Base-by-base conservation (phyloP, 176 grass and related monocot species). In the Cenchrus fungigraminus region DNA sequence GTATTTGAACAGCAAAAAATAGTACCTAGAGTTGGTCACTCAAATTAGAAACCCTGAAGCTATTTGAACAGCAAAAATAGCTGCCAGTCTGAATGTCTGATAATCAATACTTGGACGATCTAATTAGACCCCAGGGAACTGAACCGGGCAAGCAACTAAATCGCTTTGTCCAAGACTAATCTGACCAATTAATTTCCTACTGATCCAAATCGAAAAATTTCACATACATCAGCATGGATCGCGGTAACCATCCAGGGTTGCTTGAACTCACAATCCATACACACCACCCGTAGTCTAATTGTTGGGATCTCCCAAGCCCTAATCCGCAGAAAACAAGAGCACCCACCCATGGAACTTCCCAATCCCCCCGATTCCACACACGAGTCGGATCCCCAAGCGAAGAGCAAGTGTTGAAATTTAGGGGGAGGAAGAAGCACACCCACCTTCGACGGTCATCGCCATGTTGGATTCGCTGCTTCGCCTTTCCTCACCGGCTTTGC, bases 401-500 rank as follows among this genome's bases (percentile, higher is more conserved):
- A 12, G 25, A n/a, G 43, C 34, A 56, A 12, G 8, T 28, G 34
- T 32, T 20, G 17, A 58, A 62, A n/a, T 47, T 32, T 0, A 1
- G 20, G 31, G 59, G 2, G 17, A 15, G 62, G 2, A 31, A 15
- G 62, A 12, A 16, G 43, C 6, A 1, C 47, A 25, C 59, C 77
- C 74, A 95, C 93, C 90, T 90, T 90, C 83, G 20, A 95, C 86
- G 75, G 88, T 92, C 93, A 95, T 95, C 85, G 93, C 93, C 93
- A 92, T 95, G 4, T 51, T 25, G 47, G 9, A 25, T 25, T 25
- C 25, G 47, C 9, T 10, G 12, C 52, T 15, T 52, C 12, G 12
- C 69, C 68, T 72, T 73, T 52, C 63, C 63, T 51, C 63, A 37
- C 72, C 72, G 34, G 29, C 51, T 0, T 34, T 34, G 34, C 34